phyloP scores from a whole-genome alignment of 2,329 filamentous ascomycete genomes.

The Pyrenophora tritici-repentis region DNA sequence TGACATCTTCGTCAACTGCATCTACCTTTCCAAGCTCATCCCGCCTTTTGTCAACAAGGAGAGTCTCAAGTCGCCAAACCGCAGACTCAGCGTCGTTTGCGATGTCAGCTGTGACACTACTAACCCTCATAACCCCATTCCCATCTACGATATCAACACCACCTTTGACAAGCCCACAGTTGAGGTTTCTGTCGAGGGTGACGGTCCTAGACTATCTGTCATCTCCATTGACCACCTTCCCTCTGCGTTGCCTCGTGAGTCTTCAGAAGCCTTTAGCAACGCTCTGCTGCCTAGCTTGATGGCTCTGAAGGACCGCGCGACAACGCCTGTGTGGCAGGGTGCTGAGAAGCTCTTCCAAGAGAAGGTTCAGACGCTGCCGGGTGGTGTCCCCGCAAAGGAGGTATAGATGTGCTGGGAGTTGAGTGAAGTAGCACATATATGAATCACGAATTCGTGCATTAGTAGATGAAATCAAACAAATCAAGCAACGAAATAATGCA shows the following conservation, averaged over 20 bases:
- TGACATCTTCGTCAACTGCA: slow-evolving; percentile 58
- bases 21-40: slow-evolving; percentile 80
- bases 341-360: slow-evolving; percentile 84
- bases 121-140: slow-evolving; percentile 73
- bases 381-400: slow-evolving; percentile 43
- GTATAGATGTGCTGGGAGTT: slow-evolving; percentile 15
- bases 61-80: slow-evolving; percentile 67
- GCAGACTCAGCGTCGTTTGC: slow-evolving; percentile 72
- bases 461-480: background rate
- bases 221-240: slow-evolving; percentile 64
- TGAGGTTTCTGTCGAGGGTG: slow-evolving; percentile 65
- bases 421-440: background rate
- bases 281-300: slow-evolving; percentile 79
- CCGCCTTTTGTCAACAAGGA: slow-evolving; percentile 79
- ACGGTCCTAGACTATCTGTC: slow-evolving; percentile 69
- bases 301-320: slow-evolving; percentile 74
- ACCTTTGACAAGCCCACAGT: slow-evolving; percentile 90
- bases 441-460: slow-evolving; percentile 1
- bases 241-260: slow-evolving; percentile 79
- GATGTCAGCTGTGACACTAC: slow-evolving; percentile 68
- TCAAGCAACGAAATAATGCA: too few relatives aligned
- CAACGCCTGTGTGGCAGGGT: slow-evolving; percentile 77
- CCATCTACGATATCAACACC: slow-evolving; percentile 82
- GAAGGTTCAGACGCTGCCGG: slow-evolving; percentile 74
- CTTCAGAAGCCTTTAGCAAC: slow-evolving; percentile 81